Evolutionary conservation across 208 protist species (phyloP).

Genomic region (Eutreptiella sp.): DNA sequence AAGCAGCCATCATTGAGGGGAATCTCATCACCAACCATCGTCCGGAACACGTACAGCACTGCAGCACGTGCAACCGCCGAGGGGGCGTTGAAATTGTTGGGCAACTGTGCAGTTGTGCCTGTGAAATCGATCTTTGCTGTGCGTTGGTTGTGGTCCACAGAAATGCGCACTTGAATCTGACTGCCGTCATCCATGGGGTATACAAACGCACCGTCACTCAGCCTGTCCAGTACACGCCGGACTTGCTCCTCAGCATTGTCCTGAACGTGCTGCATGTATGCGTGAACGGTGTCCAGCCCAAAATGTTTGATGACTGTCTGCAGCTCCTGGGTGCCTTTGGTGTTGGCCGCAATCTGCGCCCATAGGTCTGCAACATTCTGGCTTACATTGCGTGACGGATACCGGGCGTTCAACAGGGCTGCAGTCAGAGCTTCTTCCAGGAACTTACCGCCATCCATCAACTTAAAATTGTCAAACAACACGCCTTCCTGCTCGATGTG

Average conservation of each 20-base stretch:
- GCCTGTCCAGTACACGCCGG: slow-evolving; percentile 63
- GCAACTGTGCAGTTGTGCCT: slow-evolving; percentile 72
- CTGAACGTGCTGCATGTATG: slow-evolving; percentile 88
- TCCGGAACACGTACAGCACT: slow-evolving; percentile 88
- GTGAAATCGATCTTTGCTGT: slow-evolving; percentile 83
- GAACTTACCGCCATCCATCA: slow-evolving; percentile 73
- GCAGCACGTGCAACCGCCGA: slow-evolving; percentile 77
- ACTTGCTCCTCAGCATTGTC: slow-evolving; percentile 79
- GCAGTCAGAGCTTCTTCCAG: slow-evolving; percentile 61
- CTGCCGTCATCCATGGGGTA: slow-evolving; percentile 88
- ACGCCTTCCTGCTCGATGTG: slow-evolving; percentile 82
- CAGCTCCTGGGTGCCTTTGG: slow-evolving; percentile 78
- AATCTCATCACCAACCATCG: slow-evolving; percentile 81
- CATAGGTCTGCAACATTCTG: slow-evolving; percentile 84
- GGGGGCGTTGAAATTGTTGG: slow-evolving; percentile 83
- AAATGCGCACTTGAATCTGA: slow-evolving; percentile 63
- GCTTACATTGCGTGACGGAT: slow-evolving; percentile 25
- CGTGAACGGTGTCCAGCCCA: slow-evolving; percentile 71
- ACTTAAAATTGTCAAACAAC: slow-evolving; percentile 77
- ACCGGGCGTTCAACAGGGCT: slow-evolving; percentile 34
- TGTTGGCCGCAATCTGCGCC: slow-evolving; percentile 84
- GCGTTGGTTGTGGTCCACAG: slow-evolving; percentile 57
- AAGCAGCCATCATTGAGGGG: slow-evolving; percentile 89
- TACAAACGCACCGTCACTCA: slow-evolving; percentile 42
- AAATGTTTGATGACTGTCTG: slow-evolving; percentile 74